phyloP scores from a whole-genome alignment of 176 grass and related monocot genomes.

The Cymbopogon citratus region DNA sequence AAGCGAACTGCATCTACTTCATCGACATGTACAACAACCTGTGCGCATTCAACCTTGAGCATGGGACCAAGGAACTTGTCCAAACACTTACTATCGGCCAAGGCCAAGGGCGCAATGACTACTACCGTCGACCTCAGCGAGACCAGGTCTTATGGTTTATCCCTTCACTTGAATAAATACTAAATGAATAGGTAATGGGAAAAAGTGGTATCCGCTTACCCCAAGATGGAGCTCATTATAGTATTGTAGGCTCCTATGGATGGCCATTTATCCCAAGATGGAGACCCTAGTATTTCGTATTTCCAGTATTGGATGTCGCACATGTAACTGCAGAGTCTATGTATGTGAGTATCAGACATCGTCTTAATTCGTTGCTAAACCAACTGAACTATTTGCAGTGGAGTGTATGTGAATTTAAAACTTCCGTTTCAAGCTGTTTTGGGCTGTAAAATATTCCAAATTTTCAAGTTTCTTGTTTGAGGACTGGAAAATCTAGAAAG shows the following conservation, averaged over 20 bases:
- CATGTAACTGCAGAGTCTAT: neutral
- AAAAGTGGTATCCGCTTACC: neutral
- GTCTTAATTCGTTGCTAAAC: neutral
- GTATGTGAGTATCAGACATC: neutral
- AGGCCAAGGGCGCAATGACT: neutral
- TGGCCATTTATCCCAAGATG: neutral
- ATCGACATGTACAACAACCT: constrained; percentile 33
- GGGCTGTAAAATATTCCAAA: neutral
- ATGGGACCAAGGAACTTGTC: constrained; percentile 40
- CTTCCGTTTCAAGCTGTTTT: neutral
- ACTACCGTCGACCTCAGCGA: neutral
- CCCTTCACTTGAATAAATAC: constrained; percentile 36
- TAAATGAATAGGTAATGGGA: neutral
- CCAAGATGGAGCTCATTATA: neutral
- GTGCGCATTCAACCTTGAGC: constrained; percentile 35
- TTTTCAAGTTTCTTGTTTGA: neutral
- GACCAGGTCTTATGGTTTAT: constrained; percentile 26
- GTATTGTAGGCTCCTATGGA: neutral
- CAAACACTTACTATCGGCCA: neutral
- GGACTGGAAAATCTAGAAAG: neutral
- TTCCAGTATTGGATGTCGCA: neutral
- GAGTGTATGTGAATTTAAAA: neutral
- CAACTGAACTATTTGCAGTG: neutral
- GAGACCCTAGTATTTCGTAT: neutral
- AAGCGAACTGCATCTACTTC: constrained; percentile 49